These are phyloP conservation scores for Glaciozyma antarctica DNA, from an alignment of 768 basidiomycete species.

Conservation along the genomic window DNA sequence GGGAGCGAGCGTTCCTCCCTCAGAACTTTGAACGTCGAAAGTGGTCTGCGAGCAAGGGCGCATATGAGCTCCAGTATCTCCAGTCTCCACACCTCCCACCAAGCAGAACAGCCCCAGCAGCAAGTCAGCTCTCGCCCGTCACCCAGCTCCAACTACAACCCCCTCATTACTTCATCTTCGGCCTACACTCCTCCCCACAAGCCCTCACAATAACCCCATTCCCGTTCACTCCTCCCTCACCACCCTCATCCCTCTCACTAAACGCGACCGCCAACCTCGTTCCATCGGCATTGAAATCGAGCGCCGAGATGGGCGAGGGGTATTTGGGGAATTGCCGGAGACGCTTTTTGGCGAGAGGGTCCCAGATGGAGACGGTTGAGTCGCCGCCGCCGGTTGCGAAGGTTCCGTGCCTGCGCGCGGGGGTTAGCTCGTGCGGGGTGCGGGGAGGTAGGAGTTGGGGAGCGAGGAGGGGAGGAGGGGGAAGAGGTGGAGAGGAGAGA, in stretches of 20 bases:
- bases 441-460: conserved; percentile 1
- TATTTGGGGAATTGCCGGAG: conserved; percentile 81
- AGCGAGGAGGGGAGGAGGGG: background rate
- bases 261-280: conserved; percentile 40
- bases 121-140: background rate
- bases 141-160: too few relatives aligned
- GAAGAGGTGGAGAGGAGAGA: background rate
- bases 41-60: too few relatives aligned
- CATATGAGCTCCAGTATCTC: too few relatives aligned
- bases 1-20: too few relatives aligned
- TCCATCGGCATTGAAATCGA: conserved; percentile 46
- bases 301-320: conserved; percentile 45
- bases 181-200: conserved; percentile 26
- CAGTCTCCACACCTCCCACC: too few relatives aligned
- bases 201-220: conserved; percentile 22
- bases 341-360: conserved; percentile 91
- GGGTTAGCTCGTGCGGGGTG: background rate
- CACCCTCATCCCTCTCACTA: conserved; percentile 25
- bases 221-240: conserved; percentile 2
- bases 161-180: conserved; percentile 20
- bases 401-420: conserved; percentile 61
- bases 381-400: conserved; percentile 95
- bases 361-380: conserved; percentile 90
- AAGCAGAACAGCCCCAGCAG: background rate
- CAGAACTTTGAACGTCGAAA: too few relatives aligned